Conservation (phyloP, 148 eudicot genomes). For the Fallopia convolvulus region DNA sequence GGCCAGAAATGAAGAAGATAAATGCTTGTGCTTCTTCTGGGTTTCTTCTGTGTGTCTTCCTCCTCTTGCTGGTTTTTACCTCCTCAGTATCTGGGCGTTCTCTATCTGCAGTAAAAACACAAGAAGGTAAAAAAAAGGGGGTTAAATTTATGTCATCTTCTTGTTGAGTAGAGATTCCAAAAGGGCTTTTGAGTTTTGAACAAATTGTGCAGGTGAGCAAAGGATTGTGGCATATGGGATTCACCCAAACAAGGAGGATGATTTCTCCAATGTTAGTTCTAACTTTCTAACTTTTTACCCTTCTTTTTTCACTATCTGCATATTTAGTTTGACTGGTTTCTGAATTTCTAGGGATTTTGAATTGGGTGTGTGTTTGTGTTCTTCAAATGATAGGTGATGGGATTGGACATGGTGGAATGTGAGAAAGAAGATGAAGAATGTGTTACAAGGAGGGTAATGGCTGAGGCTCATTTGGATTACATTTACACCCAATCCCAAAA, state of each 20-base stretch:
- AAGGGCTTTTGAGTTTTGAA: neutral
- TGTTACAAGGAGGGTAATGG: neutral
- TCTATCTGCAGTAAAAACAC: neutral
- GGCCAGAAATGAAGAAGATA: neutral
- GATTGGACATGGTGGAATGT: slow-evolving; percentile 10
- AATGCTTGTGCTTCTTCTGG: slow-evolving; percentile 1
- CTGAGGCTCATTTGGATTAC: slow-evolving; percentile 17
- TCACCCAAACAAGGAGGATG: neutral
- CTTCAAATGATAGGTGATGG: slow-evolving; percentile 15
- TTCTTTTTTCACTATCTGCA: neutral
- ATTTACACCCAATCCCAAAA: slow-evolving; percentile 7
- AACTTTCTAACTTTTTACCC: neutral
- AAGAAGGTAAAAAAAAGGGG: neutral
- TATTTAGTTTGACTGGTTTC: neutral
- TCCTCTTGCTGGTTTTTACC: slow-evolving; percentile 3
- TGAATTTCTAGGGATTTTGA: slow-evolving; percentile 2
- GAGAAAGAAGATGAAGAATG: slow-evolving; percentile 9
- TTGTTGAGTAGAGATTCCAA: neutral
- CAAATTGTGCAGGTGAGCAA: neutral
- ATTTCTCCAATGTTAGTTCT: slow-evolving; percentile 17
- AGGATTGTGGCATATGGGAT: neutral
- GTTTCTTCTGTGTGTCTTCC: neutral
- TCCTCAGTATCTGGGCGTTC: neutral
- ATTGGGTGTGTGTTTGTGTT: neutral
- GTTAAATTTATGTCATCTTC: neutral